Evolutionary conservation across 805 yeast species (phyloP), one percentile per base, ranked within the genome.

Genomic region (Ogataea zsoltii): DNA sequence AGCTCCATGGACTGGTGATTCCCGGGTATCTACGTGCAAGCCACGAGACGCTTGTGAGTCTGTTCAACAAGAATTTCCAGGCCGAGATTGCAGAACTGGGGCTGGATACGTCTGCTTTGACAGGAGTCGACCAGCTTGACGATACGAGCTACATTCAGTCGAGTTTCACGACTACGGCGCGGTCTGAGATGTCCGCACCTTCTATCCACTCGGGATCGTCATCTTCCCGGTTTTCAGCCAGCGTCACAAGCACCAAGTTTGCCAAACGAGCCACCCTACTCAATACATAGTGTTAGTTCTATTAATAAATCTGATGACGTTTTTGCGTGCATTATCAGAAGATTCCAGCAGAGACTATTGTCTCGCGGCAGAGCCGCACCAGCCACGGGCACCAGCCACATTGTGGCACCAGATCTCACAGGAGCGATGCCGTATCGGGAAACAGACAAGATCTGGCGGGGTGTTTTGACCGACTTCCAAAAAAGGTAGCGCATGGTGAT

Each of bases 31-130:
- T 88, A 70, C 75, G 69, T 53, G 75, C 77, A 2, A 76, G 88
- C 17, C 96, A 89, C 58, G 77, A 76, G n/a, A 75, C 82, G 12
- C 70, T 89, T 66, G 75, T 80, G 31, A 77, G 74, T 28, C 65
- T 88, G 46, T 88, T 78, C 68, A 73, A 72, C 52, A 76, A 76
- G 66, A 87, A 88, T 61, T 89, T 89, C 65, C 68, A 69, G 21
- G 74, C 69, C 6, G 96, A 89, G 54, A 82, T 90, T 45, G 69
- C 58, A 26, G 54, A 54, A 16, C 65, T 77, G 58, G 62, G 67
- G 45, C 60, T 63, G 51, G 55, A 61, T 56, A 45, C 58, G 59
- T 32, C 63, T 53, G 49, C 49, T 7, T 43, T 39, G 5, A 33
- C 51, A 19, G 46, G 51, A 17, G 43, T 57, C 38, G 49, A 50